These are phyloP conservation scores for Magnaporthales sp. DNA, from an alignment of 2,329 filamentous ascomycete genomes.

Conservation along the genomic window DNA sequence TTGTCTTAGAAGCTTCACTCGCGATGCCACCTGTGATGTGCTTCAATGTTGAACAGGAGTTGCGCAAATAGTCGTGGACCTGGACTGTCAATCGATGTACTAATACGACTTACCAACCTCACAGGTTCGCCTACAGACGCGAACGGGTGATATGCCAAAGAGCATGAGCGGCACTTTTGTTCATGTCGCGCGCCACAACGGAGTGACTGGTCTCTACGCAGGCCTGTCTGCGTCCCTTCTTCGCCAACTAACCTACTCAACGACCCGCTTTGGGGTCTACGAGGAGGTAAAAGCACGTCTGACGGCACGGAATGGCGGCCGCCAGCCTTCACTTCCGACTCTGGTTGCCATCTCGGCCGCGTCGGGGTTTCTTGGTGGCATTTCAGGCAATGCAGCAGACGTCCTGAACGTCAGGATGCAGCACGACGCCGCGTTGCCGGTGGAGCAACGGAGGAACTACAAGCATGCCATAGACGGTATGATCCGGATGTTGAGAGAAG, in stretches of 20 bases:
- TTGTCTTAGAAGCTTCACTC: neutral
- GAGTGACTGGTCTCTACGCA: constrained; percentile 74
- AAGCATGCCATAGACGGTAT: constrained; percentile 81
- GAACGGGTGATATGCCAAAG: constrained; percentile 63
- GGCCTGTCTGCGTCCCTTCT: constrained; percentile 89
- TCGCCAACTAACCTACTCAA: constrained; percentile 92
- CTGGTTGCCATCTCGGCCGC: constrained; percentile 74
- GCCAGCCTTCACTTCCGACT: constrained; percentile 58
- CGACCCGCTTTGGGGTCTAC: constrained; percentile 92
- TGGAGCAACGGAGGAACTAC: constrained; percentile 73
- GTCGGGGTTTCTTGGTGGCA: constrained; percentile 80
- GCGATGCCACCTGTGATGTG: neutral
- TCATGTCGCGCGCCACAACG: constrained; percentile 70
- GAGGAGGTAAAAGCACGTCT: constrained; percentile 77
- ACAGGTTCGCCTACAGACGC: constrained; percentile 82
- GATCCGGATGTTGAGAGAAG: constrained; percentile 75
- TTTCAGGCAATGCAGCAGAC: constrained; percentile 90
- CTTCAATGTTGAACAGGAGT: neutral
- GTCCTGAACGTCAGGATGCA: constrained; percentile 99
- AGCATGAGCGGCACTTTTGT: constrained; percentile 80
- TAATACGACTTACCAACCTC: neutral
- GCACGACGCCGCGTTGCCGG: constrained; percentile 72
- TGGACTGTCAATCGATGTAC: neutral
- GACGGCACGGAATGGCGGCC: constrained; percentile 29
- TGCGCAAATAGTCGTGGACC: neutral